Percentiles rank a stretch among this genome's conserved stretches.
phyloP scores from a whole-genome alignment of 116 monocot species.

The Zostera marina region DNA sequence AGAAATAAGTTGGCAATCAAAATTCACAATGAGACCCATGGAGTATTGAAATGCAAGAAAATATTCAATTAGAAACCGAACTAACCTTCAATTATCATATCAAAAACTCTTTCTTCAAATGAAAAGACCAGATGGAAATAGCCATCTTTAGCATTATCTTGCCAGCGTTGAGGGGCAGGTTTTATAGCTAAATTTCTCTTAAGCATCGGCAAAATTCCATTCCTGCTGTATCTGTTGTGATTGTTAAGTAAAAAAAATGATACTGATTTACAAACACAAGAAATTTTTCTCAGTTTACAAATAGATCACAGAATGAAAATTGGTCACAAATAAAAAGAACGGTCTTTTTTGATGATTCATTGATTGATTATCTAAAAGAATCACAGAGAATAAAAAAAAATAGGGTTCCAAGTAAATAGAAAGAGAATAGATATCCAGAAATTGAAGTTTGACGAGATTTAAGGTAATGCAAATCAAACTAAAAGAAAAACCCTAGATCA shows the following conservation, averaged over 20 bases:
- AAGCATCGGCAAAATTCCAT: constrained; percentile 86
- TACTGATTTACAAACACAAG: not conserved
- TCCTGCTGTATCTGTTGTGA: constrained; percentile 64
- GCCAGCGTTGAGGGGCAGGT: constrained; percentile 86
- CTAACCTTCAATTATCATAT: constrained; percentile 65
- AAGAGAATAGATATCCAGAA: too few relatives aligned
- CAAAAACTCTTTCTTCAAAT: constrained; percentile 92
- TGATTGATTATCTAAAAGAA: too few relatives aligned
- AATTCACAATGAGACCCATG: not conserved
- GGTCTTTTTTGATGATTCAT: too few relatives aligned
- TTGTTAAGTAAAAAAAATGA: not conserved
- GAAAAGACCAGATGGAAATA: constrained; percentile 62
- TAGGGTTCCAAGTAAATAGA: too few relatives aligned
- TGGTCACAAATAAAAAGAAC: too few relatives aligned
- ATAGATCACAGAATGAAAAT: too few relatives aligned
- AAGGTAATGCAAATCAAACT: not conserved
- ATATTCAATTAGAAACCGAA: not conserved
- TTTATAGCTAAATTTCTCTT: constrained; percentile 66
- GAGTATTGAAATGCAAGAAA: not conserved
- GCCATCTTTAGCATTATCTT: constrained; percentile 72
- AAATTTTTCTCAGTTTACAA: too few relatives aligned
- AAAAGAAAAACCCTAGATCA: too few relatives aligned
- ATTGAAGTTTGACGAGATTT: too few relatives aligned
- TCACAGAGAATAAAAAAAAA: too few relatives aligned
- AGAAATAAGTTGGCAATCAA: not conserved